Evolutionary conservation across 495 filamentous ascomycete genomes (phyloP).

Genomic region (Penicillium daleae): DNA sequence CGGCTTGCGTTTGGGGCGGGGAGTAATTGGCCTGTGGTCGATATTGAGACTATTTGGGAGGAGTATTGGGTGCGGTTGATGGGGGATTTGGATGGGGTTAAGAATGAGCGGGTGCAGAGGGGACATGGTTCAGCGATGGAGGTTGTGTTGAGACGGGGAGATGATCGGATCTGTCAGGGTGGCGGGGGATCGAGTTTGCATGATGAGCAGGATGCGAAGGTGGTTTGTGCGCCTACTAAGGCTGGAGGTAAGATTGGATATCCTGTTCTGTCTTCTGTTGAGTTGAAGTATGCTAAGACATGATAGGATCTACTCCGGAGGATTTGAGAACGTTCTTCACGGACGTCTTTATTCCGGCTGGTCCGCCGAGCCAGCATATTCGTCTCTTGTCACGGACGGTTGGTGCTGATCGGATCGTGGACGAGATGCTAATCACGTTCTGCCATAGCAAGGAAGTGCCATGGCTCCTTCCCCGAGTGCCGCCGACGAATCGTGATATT

Average conservation of each 20-base stretch:
- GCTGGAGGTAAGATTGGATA: slow-evolving; percentile 48
- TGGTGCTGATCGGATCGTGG: slow-evolving; percentile 60
- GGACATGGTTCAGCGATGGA: slow-evolving; percentile 14
- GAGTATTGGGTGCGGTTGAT: slow-evolving; percentile 45
- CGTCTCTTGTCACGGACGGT: slow-evolving; percentile 73
- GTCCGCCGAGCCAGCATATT: slow-evolving; percentile 65
- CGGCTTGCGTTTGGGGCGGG: slow-evolving; percentile 58
- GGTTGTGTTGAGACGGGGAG: slow-evolving; percentile 11
- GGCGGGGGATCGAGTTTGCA: slow-evolving; percentile 10
- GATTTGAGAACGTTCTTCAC: slow-evolving; percentile 66
- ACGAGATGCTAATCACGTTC: slow-evolving; percentile 62
- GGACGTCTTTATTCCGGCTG: slow-evolving; percentile 69
- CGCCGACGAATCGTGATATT: slow-evolving; percentile 67
- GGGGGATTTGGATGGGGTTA: slow-evolving; percentile 16
- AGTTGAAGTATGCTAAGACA: background rate
- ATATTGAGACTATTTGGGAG: slow-evolving; percentile 64
- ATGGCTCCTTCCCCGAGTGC: slow-evolving; percentile 78
- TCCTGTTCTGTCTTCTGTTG: background rate
- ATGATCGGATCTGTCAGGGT: slow-evolving; percentile 16
- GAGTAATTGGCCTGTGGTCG: slow-evolving; percentile 50
- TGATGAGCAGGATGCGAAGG: slow-evolving; percentile 15
- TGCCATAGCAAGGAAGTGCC: slow-evolving; percentile 71
- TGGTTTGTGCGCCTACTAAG: slow-evolving; percentile 37
- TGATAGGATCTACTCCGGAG: slow-evolving; percentile 26
- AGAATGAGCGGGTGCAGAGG: slow-evolving; percentile 1